Percentiles rank a stretch among this genome's conserved stretches.
Evolutionary conservation across 163 green algal genomes (phyloP).

Genomic region (Chlamydomonas reinhardtii): DNA sequence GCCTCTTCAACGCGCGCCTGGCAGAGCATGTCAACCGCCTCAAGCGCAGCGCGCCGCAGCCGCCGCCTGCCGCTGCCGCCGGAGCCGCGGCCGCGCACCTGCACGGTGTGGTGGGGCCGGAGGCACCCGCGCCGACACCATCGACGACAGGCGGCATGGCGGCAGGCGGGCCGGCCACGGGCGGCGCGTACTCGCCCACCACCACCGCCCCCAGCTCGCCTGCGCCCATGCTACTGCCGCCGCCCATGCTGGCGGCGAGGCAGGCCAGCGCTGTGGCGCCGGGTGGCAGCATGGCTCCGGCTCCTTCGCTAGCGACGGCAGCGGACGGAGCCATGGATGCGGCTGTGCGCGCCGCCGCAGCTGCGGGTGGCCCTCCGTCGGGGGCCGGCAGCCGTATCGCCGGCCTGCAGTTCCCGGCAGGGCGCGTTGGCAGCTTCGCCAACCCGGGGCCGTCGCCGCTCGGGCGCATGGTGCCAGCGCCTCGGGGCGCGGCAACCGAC

Average conservation of each 20-base stretch:
- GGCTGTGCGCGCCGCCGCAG: too few species aligned
- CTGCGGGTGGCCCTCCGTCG: too few species aligned
- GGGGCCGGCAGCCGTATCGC: too few species aligned
- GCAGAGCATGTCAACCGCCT: constrained; percentile 38
- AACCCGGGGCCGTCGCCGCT: not conserved
- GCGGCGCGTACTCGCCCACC: not conserved
- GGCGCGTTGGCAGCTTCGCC: not conserved
- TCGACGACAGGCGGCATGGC: not conserved
- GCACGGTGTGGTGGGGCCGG: too few species aligned
- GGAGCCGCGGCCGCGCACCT: not conserved
- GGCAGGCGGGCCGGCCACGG: not conserved
- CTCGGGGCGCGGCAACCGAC: not conserved
- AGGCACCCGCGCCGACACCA: not conserved
- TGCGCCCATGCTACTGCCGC: not conserved
- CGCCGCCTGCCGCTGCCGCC: not conserved
- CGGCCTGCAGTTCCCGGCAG: not conserved
- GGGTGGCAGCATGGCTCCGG: constrained; percentile 20
- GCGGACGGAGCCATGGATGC: not conserved
- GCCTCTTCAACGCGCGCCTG: constrained; percentile 35
- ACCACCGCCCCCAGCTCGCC: not conserved
- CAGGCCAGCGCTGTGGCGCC: not conserved
- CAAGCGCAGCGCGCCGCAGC: not conserved
- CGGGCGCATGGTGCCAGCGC: not conserved
- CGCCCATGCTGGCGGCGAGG: not conserved
- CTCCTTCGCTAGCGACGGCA: not conserved